These are phyloP conservation scores for Cicer pinnatifidum DNA, from an alignment of 306 rosid species.

Conservation along the genomic window DNA sequence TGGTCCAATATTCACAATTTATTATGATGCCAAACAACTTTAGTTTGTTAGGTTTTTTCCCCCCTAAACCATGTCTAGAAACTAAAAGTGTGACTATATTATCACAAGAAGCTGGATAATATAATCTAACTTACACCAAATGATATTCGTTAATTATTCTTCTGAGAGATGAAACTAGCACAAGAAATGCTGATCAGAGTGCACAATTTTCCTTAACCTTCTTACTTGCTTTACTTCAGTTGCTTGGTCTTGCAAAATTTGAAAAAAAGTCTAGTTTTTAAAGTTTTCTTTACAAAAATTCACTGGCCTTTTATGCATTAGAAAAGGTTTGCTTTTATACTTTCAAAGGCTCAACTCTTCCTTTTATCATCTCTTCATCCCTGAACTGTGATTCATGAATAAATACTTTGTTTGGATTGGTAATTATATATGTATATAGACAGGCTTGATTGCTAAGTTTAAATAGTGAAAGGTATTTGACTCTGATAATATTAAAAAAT, in stretches of 20 bases:
- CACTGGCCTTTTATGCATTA: conserved; percentile 26
- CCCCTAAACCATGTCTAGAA: neutral
- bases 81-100: conserved; percentile 10
- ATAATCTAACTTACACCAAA: neutral
- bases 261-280: neutral
- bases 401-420: conserved; percentile 1
- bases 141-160: conserved; percentile 13
- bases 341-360: neutral
- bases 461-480: conserved; percentile 24
- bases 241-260: conserved; percentile 10
- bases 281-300: conserved; percentile 14
- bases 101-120: conserved; percentile 13
- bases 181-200: conserved; percentile 8
- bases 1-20: conserved; percentile 25
- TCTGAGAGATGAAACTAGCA: conserved; percentile 2
- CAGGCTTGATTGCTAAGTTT: conserved; percentile 24
- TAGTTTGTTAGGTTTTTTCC: neutral
- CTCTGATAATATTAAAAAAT: conserved; percentile 9
- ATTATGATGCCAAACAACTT: conserved; percentile 3
- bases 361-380: conserved; percentile 19
- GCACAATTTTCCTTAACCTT: neutral
- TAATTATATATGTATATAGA: neutral
- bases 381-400: neutral
- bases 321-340: conserved; percentile 8
- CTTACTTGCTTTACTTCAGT: neutral